Evolutionary conservation across 768 basidiomycete genomes (phyloP), one percentile per base, ranked within the genome.

Genomic region (Boletus barrowsii): DNA sequence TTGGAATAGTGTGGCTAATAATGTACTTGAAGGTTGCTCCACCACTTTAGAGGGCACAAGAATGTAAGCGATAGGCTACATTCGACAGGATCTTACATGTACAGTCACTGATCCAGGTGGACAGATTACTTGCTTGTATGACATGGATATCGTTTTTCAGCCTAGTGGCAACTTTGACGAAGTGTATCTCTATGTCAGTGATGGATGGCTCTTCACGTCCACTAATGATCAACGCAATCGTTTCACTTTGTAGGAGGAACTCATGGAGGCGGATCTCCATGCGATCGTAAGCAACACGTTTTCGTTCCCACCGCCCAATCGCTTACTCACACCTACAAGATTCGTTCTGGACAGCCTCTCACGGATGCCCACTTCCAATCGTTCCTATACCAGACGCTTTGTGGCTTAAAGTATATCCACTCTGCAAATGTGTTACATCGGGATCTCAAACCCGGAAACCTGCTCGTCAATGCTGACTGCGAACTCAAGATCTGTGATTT

Each of bases 191-290:
- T 92, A 93, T 63, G 90, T 92, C 59, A 59, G 86, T 75, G 39
- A 57, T 43, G 17, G 18, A 10, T 47, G 13, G 10, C 33, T 49
- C 17, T 41, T 53, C n/a, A 37, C 11, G n/a, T 56, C 37, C 18
- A n/a, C 33, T n/a, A 35, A 53, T 43, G 24, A 51, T 45, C 20
- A 17, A 49, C 29, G n/a, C 15, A 42, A n/a, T 30, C 40, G 24
- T 47, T 52, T 35, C 56, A 53, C 9, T 36, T 52, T 53, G 36
- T 72, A 98, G 90, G 95, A 98, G 76, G 97, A 99, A 71, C 84
- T 98, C 62, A 99, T 98, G 97, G 97, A 99, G 70, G 97, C 97
- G 51, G 97, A 99, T 82, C 80, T 99, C 18, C 97, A 98, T 66
- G 97, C 97, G 18, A 99, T 99, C 72, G 94, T 95, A 63, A 72